A percentile compares a stretch with the other conserved stretches of the same genome.
phyloP scores from a whole-genome alignment of 805 yeast species.

The Wickerhamiella sorbophila region DNA sequence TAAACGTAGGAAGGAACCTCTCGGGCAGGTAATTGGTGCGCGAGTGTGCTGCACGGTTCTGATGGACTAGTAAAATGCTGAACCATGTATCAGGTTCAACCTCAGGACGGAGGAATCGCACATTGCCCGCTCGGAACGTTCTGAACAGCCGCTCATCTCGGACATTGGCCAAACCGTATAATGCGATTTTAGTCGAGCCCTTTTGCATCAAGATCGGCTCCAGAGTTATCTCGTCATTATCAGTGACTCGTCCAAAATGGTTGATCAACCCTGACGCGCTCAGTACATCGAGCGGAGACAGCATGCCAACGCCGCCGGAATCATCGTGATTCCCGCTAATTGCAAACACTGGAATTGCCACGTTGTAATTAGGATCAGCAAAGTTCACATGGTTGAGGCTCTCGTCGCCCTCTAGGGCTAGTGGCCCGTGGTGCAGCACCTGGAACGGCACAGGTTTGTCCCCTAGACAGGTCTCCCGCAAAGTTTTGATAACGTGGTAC shows the following conservation, averaged over 20 bases:
- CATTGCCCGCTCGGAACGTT: slow-evolving; percentile 66
- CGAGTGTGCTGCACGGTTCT: slow-evolving; percentile 69
- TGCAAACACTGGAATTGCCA: slow-evolving; percentile 80
- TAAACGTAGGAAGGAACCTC: slow-evolving; percentile 59
- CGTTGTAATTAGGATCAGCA: slow-evolving; percentile 80
- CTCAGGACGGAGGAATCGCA: slow-evolving; percentile 62
- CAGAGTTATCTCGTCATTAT: slow-evolving; percentile 59
- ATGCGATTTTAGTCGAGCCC: slow-evolving; percentile 66
- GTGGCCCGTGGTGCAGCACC: slow-evolving; percentile 61
- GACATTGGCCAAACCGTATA: slow-evolving; percentile 79
- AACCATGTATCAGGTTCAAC: slow-evolving; percentile 56
- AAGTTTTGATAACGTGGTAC: slow-evolving; percentile 62
- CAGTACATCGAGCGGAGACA: slow-evolving; percentile 76
- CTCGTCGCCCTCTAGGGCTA: slow-evolving; percentile 45
- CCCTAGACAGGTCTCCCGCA: slow-evolving; percentile 64
- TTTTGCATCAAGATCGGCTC: slow-evolving; percentile 71
- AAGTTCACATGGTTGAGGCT: slow-evolving; percentile 57
- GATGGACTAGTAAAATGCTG: slow-evolving; percentile 76
- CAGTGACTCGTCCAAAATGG: slow-evolving; percentile 72
- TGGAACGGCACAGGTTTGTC: slow-evolving; percentile 80
- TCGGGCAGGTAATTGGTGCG: slow-evolving; percentile 78
- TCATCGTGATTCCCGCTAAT: slow-evolving; percentile 96
- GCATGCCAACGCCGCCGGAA: slow-evolving; percentile 61
- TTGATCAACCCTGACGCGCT: slow-evolving; percentile 72
- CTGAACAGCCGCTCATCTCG: slow-evolving; percentile 79